Base-by-base conservation (phyloP, 1,284 basidiomycete species). In the Tilletia walkeri region DNA sequence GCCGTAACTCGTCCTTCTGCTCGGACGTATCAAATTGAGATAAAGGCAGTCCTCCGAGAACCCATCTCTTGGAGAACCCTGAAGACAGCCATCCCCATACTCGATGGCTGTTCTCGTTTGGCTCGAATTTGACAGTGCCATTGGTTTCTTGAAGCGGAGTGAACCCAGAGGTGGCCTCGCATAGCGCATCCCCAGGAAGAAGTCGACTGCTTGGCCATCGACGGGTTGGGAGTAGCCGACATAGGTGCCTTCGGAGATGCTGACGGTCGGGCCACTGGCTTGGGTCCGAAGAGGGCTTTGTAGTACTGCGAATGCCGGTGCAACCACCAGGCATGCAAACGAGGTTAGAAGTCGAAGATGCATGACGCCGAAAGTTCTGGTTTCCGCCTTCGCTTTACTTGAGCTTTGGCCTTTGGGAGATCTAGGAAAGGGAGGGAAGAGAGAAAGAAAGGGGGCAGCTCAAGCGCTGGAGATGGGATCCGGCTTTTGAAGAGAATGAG, bases 21-120 rank as follows among this genome's bases (percentile, higher is more conserved):
- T 34, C 4, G 59, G 59, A 18, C 59, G 59, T 2, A 63, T 39
- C 36, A 63, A 39, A 38, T 63, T 63, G 59, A 63, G 59, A 38
- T 39, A 63, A 18, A 63, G 59, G 39, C 59, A 63, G 14, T 63
- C 59, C 38, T 63, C 59, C 4, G 59, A 63, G 6, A n/a, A 18
- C 18, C 14, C 18, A 3, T 16, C 59, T 16, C 14, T 7, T 16
- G 34, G 38, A 38, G 9, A 14, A 45, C 41, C 12, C 20, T 63
- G 59, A 36, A 38, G 34, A 39, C 59, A 63, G 16, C 9, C 6
- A n/a, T 34, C 30, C 36, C 34, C 34, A 20, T 63, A 39, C 34
- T 14, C 18, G 30, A 38, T 63, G 14, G 59, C 59, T 14, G 30
- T 41, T 14, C 18, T 4, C 34, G 59, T 63, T 18, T 18, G 9